Conservation (phyloP, 257 asterid genomes). For the Rubia yunnanensis region DNA sequence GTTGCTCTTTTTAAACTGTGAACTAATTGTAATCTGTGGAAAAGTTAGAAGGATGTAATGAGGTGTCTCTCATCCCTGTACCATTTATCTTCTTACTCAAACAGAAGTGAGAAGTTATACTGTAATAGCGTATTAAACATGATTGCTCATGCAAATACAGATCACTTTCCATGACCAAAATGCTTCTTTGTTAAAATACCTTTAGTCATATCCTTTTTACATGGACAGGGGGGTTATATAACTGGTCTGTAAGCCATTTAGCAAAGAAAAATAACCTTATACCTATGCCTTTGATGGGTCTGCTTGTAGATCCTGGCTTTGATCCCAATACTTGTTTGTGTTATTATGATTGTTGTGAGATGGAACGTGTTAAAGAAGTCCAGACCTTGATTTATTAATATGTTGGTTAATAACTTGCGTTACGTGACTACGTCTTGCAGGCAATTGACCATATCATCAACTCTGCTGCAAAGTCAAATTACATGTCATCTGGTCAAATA, state of each 20-base stretch:
- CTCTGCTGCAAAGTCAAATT: conserved; percentile 45
- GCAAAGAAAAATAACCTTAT: no score
- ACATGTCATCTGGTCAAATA: conserved; percentile 44
- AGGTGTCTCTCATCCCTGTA: neutral
- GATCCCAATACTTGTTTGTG: no score
- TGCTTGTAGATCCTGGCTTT: neutral
- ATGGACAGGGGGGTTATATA: neutral
- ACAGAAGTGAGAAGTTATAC: neutral
- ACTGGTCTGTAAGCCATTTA: neutral
- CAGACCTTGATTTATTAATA: neutral
- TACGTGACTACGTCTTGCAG: conserved; percentile 24
- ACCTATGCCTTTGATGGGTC: neutral
- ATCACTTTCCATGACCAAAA: neutral
- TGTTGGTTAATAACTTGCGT: neutral
- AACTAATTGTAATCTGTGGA: neutral
- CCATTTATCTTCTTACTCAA: neutral
- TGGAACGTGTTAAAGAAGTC: neutral
- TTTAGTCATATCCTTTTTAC: no score
- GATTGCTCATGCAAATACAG: no score
- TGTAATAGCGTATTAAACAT: neutral
- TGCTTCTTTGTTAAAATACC: neutral
- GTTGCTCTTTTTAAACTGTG: neutral
- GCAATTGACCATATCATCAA: conserved; percentile 42
- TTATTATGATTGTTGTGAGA: neutral
- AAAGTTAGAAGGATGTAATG: neutral